Evolutionary conservation across 2,329 filamentous ascomycete species (phyloP).

Genomic region (Ascochyta lentis): DNA sequence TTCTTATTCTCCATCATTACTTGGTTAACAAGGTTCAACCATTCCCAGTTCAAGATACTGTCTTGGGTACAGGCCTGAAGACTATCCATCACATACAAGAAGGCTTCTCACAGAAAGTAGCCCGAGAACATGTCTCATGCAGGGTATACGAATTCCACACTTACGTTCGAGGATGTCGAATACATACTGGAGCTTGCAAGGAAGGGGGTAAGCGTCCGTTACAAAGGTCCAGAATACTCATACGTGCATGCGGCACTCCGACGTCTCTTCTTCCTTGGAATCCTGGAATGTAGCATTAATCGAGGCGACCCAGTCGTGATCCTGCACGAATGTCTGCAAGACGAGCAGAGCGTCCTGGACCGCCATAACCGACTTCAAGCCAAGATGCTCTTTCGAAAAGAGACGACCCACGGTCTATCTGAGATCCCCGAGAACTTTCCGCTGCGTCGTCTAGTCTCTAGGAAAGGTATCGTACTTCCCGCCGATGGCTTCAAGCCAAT

Average conservation of each 20-base stretch:
- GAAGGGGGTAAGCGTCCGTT: background rate
- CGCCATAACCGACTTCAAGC: background rate
- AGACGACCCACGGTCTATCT: background rate
- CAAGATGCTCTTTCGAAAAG: background rate
- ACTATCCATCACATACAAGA: too few relatives aligned
- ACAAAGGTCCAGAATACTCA: background rate
- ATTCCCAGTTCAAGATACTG: too few relatives aligned
- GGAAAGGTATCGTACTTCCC: background rate
- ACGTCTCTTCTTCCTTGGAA: background rate
- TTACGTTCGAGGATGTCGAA: background rate
- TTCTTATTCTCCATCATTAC: too few relatives aligned
- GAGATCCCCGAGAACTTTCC: background rate
- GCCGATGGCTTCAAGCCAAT: slow-evolving; percentile 2
- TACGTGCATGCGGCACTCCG: background rate
- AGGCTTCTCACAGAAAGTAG: too few relatives aligned
- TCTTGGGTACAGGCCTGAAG: too few relatives aligned
- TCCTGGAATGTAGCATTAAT: background rate
- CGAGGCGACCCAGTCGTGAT: background rate
- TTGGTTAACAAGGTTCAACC: too few relatives aligned
- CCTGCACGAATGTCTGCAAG: slow-evolving; percentile 2
- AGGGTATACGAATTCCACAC: background rate
- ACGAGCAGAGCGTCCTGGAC: slow-evolving; percentile 3
- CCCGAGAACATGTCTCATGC: too few relatives aligned
- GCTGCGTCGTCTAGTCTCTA: background rate
- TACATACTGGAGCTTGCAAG: background rate